phyloP scores from a whole-genome alignment of 2,329 filamentous ascomycete species.

The Ascosphaera apis region DNA sequence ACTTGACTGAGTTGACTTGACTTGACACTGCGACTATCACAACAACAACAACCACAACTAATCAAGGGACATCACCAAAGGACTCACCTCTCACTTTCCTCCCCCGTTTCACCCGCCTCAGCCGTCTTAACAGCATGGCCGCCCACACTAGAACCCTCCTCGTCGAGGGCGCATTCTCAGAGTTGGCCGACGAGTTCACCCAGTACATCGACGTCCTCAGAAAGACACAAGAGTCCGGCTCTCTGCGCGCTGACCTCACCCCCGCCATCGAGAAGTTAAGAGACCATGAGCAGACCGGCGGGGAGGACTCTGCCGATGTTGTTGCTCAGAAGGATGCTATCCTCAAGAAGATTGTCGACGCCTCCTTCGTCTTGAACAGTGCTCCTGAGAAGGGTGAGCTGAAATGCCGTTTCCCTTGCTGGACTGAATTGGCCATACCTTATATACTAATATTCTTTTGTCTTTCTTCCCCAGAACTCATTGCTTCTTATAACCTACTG shows the following conservation, averaged over 20 bases:
- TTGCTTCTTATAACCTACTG: slow-evolving; percentile 87
- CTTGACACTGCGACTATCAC: too few species aligned
- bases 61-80: neutral
- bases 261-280: slow-evolving; percentile 37
- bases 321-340: slow-evolving; percentile 52
- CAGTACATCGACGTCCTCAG: slow-evolving; percentile 74
- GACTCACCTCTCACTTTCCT: neutral
- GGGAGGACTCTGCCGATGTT: slow-evolving; percentile 23
- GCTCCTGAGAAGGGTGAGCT: slow-evolving; percentile 61
- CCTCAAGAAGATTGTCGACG: slow-evolving; percentile 69
- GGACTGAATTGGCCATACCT: slow-evolving; percentile 2
- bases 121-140: too few species aligned
- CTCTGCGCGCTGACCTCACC: slow-evolving; percentile 39
- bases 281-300: slow-evolving; percentile 30
- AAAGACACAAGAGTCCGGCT: slow-evolving; percentile 34
- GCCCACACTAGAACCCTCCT: slow-evolving; percentile 38
- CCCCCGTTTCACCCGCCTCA: neutral
- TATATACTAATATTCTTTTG: slow-evolving; percentile 1
- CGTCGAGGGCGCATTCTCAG: slow-evolving; percentile 81
- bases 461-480: slow-evolving; percentile 42
- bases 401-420: slow-evolving; percentile 3
- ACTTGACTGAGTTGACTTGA: too few species aligned
- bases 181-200: slow-evolving; percentile 84
- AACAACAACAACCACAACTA: too few species aligned
- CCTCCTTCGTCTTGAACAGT: slow-evolving; percentile 52